A percentile compares a stretch with the other conserved stretches of the same genome.
These are phyloP conservation scores for Tilletia horrida DNA, from an alignment of 1,284 basidiomycete genomes.

Conservation along the genomic window DNA sequence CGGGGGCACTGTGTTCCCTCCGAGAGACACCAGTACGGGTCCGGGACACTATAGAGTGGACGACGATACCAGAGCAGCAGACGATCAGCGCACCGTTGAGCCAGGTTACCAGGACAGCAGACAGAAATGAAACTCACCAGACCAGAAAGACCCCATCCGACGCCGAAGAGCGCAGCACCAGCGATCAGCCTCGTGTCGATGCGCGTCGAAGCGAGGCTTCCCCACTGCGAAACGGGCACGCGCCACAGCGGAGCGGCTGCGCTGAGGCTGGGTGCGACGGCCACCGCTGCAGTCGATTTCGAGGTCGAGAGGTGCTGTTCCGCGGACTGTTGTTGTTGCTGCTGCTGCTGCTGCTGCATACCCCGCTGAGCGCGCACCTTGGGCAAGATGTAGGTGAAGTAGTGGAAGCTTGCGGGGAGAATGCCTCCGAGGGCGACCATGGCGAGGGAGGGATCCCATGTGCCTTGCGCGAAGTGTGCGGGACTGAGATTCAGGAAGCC, in stretches of 20 bases:
- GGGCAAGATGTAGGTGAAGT: constrained; percentile 32
- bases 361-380: constrained; percentile 17
- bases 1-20: neutral
- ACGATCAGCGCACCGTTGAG: no score
- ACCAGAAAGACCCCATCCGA: constrained; percentile 50
- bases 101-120: no score
- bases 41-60: constrained; percentile 1
- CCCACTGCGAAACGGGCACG: constrained; percentile 30
- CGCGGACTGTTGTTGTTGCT: neutral
- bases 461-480: constrained; percentile 19
- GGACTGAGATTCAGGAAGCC: constrained; percentile 38
- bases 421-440: constrained; percentile 59
- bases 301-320: neutral
- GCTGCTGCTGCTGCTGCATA: constrained; percentile 16
- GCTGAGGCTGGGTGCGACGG: constrained; percentile 17
- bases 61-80: no score
- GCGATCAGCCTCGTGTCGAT: constrained; percentile 39
- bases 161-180: constrained; percentile 46
- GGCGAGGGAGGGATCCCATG: constrained; percentile 58
- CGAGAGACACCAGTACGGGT: neutral
- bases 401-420: constrained; percentile 57
- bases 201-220: constrained; percentile 13
- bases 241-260: constrained; percentile 34
- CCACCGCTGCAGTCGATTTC: neutral
- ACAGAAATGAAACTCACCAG: constrained; percentile 32